Evolutionary conservation across 805 yeast species (phyloP), one percentile per base, ranked within the genome.

Genomic region (Lipomyces mesembrius): DNA sequence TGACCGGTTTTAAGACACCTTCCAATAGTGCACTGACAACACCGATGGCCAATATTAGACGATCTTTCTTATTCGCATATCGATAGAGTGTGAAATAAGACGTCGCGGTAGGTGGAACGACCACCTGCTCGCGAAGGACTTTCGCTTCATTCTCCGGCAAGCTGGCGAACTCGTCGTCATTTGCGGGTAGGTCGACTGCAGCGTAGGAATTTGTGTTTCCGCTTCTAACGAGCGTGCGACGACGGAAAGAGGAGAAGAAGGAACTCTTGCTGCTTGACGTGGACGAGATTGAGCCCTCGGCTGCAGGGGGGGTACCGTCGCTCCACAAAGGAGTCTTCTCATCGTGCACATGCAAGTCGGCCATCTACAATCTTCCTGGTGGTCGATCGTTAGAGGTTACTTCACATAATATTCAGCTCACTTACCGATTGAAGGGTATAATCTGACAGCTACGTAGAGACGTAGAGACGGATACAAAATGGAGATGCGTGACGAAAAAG

Each of bases 1-100:
- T 64, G 20, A 67, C 51, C 2, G 83, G 83, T 65, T 79, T 65
- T 6, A 79, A 76, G 8, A 76, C 80, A 17, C 83, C 83, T 17
- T 78, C 77, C 7, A 77, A 75, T 6, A 78, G 73, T 1, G 83
- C 75, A 60, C 75, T 71, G 46, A 74, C 60, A 17, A 75, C 67
- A 1, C 80, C 83, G 12, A 77, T 8, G 7, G 69, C 11, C 25
- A 79, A 71, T 27, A 78, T 60, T 46, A 72, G 57, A 2, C 68
- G 52, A 55, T 80, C 83, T 37, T 52, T 60, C 12, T 66, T 62
- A 54, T 73, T 73, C 8, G 82, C 80, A 70, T 77, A 80, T 29
- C 78, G 69, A 68, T 73, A 80, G 29, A 80, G 66, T 11, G 68
- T 62, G 63, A 65, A 66, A 66, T 76, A 73, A 27, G 72, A 66